Base-by-base conservation (phyloP, 305 asterid species). In the Vinca major region DNA sequence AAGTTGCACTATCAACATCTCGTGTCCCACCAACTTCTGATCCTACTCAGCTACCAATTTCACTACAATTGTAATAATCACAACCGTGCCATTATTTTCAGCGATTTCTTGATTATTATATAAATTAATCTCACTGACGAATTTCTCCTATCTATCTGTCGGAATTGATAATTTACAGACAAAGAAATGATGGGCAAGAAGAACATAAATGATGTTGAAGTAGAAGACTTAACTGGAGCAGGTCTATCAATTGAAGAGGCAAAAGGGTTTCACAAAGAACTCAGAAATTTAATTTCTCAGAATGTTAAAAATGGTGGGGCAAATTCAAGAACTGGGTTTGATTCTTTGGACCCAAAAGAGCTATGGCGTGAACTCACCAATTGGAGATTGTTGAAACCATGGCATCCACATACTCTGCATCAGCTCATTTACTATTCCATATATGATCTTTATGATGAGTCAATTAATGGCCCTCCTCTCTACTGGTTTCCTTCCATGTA, bases 401-500 rank as follows among this genome's bases (percentile, higher is more conserved):
- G 75, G 74, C 87, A 89, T 68, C 98, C 96, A 1, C 89, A 86
- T 68, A 26, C 84, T 4, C 74, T 92, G 26, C 98, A 92, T 61
- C 95, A 80, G 77, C 94, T 92, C 55, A n/a, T 89, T 73, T 92
- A 86, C 86, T 80, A 80, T 73, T 78, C 96, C 2, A 83, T 88
- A 6, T 86, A 88, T 78, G 43, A 39, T 73, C 43, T 75, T 56
- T 79, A 75, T 16, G 80, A 86, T 50, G 84, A 85, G 41, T 78
- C 91, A 77, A 17, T 74, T 74, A 57, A 76, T 74, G 96, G 92
- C 20, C 95, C 88, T 68, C 96, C 98, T 70, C 79, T 76, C 78
- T 92, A 84, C 20, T 92, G 98, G 90, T 89, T 88, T 78, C 98
- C 98, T 76, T 88, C 96, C 0, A 82, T 76, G 98, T 91, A 80